Evolutionary conservation across 768 basidiomycete species (phyloP), one percentile per base, ranked within the genome.

Genomic region (Hygrophorus russula): DNA sequence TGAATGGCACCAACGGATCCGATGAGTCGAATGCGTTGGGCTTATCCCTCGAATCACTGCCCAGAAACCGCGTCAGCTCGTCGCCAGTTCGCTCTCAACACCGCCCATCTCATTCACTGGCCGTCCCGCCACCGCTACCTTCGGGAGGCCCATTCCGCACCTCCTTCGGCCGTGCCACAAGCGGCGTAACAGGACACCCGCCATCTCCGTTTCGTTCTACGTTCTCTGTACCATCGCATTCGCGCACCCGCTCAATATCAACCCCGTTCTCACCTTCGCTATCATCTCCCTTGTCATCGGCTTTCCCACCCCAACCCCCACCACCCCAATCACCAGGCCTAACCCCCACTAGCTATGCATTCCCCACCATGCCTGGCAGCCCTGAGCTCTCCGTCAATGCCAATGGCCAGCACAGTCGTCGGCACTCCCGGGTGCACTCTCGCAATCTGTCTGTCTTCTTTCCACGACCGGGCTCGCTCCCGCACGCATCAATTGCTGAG

Each of bases 391-490:
- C 49, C 33, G 38, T 35, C 31, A 42, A 15, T 39, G 14, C 35
- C 38, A 17, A 28, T 44, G 27, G 5, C 30, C 47, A 8, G 36
- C 37, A 18, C 33, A 28, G 12, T 27, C 60, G 65, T 12, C 61
- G 69, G n/a, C 88, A 91, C 59, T 62, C 76, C 3, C 74, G 88
- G 2, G 67, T 94, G 13, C 91, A 96, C 56, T 92, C 91, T 0
- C 78, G 91, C 36, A 97, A 97, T 54, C 67, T 96, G 2, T 93
- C 90, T 1, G 69, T 94, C 13, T 94, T 82, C 70, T 96, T 96
- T 53, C 92, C 92, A 12, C 74, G 80, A 28, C 86, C 87, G 0
- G 86, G 82, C 2, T 66, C 75, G 2, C 54, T 75, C 1, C 74
- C 78, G 0, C 63, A 71, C 0, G 66, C 71, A 6, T 67, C 78